Evolutionary conservation across 495 filamentous ascomycete species (phyloP).

Genomic region (Pyrenula aspistea): DNA sequence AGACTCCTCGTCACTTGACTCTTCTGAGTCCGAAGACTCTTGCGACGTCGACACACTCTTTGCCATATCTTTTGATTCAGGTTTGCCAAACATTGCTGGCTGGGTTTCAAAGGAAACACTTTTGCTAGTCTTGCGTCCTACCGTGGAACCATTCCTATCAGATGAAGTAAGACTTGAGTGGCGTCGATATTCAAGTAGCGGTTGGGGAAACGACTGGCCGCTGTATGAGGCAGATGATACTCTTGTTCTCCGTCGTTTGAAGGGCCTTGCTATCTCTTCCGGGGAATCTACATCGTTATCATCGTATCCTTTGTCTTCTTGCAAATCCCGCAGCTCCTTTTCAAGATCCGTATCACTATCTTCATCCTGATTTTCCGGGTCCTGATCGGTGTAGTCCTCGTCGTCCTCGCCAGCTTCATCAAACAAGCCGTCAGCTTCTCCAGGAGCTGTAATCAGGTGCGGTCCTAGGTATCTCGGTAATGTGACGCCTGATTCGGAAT

Average conservation of each 20-base stretch:
- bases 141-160: slow-evolving; percentile 2
- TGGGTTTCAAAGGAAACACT: slow-evolving; percentile 13
- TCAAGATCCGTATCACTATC: slow-evolving; percentile 9
- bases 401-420: slow-evolving; percentile 8
- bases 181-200: slow-evolving; percentile 11
- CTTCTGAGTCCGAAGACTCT: slow-evolving; percentile 13
- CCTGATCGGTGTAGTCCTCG: slow-evolving; percentile 6
- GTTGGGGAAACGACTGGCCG: background rate
- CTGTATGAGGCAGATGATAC: background rate
- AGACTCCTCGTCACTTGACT: background rate
- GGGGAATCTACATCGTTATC: slow-evolving; percentile 6
- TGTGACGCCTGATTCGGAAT: background rate
- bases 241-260: background rate
- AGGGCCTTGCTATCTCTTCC: background rate
- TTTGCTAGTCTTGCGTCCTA: slow-evolving; percentile 11
- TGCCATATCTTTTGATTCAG: slow-evolving; percentile 7
- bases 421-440: slow-evolving; percentile 1
- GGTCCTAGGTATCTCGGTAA: background rate
- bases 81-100: slow-evolving; percentile 7
- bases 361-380: slow-evolving; percentile 3
- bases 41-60: slow-evolving; percentile 8
- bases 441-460: slow-evolving; percentile 3
- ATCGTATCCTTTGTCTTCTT: slow-evolving; percentile 5
- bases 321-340: slow-evolving; percentile 11
- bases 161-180: slow-evolving; percentile 11